Evolutionary conservation across 192 early-diverging fungal species (phyloP).

Genomic region (Umbelopsis vinacea): DNA sequence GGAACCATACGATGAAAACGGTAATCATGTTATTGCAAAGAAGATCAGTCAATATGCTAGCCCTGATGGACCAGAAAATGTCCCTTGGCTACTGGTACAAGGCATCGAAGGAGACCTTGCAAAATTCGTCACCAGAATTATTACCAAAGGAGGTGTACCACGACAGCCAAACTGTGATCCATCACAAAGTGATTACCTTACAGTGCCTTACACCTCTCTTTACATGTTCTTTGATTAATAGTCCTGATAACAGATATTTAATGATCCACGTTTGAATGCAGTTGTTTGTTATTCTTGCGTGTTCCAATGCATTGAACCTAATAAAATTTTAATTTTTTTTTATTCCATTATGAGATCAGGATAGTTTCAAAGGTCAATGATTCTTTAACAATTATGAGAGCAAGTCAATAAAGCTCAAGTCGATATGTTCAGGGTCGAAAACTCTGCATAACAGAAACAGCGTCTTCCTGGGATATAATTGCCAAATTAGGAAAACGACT

Average conservation of each 20-base stretch:
- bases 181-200: no score
- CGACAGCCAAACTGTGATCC: not conserved
- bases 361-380: no score
- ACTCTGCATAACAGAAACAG: no score
- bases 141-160: slow-evolving; percentile 9
- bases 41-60: slow-evolving; percentile 2
- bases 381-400: not conserved
- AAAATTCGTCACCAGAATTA: slow-evolving; percentile 1
- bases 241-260: not conserved
- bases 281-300: no score
- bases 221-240: slow-evolving; percentile 12
- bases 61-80: slow-evolving; percentile 17
- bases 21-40: not conserved
- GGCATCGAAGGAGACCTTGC: not conserved
- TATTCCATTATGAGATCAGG: no score
- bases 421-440: no score
- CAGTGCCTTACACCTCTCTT: slow-evolving; percentile 1
- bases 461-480: not conserved
- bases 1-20: not conserved
- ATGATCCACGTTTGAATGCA: no score
- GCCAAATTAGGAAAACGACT: not conserved
- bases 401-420: not conserved
- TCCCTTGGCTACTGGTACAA: slow-evolving; percentile 13
- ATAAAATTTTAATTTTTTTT: no score
- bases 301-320: no score